Evolutionary conservation across 2,329 filamentous ascomycete species (phyloP).

Genomic region (Botrytis tulipae): DNA sequence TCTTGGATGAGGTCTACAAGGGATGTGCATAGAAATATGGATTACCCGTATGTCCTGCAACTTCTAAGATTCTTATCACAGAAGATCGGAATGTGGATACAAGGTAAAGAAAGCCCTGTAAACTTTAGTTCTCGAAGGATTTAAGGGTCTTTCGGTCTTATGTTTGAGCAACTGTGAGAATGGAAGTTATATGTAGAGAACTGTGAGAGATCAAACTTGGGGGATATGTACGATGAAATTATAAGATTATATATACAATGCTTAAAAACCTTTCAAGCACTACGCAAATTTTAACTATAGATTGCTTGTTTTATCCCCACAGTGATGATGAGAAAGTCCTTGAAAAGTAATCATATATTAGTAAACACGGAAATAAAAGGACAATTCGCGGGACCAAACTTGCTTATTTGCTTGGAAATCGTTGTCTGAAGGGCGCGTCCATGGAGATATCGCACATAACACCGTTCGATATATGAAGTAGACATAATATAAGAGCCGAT

Average conservation of each 20-base stretch:
- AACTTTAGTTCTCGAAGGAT: neutral
- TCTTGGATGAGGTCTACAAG: neutral
- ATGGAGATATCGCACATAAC: neutral
- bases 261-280: neutral
- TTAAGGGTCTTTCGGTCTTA: neutral
- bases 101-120: neutral
- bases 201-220: neutral
- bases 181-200: neutral
- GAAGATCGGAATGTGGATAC: neutral
- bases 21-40: conserved; percentile 9
- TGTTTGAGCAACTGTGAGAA: neutral
- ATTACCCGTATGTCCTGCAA: conserved; percentile 1
- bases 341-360: neutral
- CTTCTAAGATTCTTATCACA: neutral
- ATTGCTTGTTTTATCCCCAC: conserved; percentile 1
- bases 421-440: neutral
- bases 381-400: neutral
- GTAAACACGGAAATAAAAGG: neutral
- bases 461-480: neutral
- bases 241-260: neutral
- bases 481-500: neutral
- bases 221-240: neutral
- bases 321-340: conserved; percentile 1
- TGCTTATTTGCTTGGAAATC: neutral
- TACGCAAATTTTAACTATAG: neutral